Conservation (phyloP, 768 basidiomycete genomes). For the Mycena kentingensis region DNA sequence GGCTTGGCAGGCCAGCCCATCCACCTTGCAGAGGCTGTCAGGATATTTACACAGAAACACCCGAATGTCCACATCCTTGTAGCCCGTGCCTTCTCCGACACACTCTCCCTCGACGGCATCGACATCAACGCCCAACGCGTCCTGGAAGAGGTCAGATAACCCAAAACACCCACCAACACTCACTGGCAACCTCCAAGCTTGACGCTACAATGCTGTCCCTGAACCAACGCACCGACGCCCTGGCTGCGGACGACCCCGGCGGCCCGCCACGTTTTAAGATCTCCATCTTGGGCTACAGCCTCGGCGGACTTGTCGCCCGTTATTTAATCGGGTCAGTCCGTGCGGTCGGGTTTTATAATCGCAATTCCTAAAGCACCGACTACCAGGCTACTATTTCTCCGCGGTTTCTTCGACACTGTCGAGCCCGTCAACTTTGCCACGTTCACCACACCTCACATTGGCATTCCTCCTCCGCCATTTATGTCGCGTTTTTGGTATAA, state of each 20-base stretch:
- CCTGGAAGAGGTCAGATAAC: conserved; percentile 21
- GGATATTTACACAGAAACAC: conserved; percentile 19
- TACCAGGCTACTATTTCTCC: conserved; percentile 24
- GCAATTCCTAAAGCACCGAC: not conserved
- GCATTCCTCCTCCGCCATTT: conserved; percentile 30
- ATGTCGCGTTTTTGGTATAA: conserved; percentile 23
- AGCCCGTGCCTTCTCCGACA: conserved; percentile 26
- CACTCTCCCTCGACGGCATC: conserved; percentile 37
- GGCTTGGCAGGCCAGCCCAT: conserved; percentile 33
- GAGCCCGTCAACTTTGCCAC: conserved; percentile 40
- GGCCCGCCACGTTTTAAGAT: conserved; percentile 29
- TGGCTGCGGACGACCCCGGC: no score
- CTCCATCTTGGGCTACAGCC: conserved; percentile 36
- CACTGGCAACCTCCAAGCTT: conserved; percentile 25
- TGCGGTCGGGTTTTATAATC: conserved; percentile 2
- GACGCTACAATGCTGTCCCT: conserved; percentile 26
- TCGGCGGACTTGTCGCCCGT: conserved; percentile 41
- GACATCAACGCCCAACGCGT: conserved; percentile 37
- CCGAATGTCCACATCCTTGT: conserved; percentile 30
- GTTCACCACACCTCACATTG: conserved; percentile 42
- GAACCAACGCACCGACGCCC: no score
- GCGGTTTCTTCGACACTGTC: conserved; percentile 37
- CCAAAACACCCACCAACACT: not conserved
- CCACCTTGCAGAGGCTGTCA: conserved; percentile 27
- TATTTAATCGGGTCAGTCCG: conserved; percentile 34